phyloP scores from a whole-genome alignment of 148 eudicot genomes.

The Fagopyrum tataricum region DNA sequence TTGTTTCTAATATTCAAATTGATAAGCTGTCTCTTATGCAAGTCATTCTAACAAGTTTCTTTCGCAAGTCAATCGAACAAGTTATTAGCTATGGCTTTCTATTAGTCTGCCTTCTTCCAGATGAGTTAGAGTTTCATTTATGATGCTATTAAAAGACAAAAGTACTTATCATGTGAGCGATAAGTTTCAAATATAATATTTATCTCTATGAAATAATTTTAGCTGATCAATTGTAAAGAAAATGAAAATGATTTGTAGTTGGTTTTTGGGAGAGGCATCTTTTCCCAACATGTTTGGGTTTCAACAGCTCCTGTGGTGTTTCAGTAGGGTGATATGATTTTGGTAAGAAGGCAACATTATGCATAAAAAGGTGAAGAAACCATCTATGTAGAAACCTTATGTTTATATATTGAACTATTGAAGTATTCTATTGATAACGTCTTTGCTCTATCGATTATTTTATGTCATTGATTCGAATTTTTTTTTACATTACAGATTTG shows the following conservation, averaged over 20 bases:
- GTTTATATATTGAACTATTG: no score
- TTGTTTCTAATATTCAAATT: background rate
- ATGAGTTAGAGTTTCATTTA: background rate
- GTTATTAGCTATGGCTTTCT: no score
- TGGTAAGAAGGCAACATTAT: background rate
- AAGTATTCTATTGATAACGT: background rate
- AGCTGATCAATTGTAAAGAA: background rate
- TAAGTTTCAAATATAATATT: background rate
- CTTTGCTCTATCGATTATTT: background rate
- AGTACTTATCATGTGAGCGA: background rate
- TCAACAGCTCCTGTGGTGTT: background rate
- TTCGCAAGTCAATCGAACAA: background rate
- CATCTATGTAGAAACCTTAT: no score
- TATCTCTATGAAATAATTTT: background rate
- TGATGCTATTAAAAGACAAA: background rate
- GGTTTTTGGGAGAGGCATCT: background rate
- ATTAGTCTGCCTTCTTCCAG: background rate
- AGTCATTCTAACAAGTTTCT: background rate
- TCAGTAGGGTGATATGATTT: background rate
- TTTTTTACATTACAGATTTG: slow-evolving; percentile 47
- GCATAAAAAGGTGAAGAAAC: no score
- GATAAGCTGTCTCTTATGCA: background rate
- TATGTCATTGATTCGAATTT: slow-evolving; percentile 2
- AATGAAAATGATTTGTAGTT: background rate
- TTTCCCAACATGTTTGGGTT: background rate